A percentile compares a stretch with the other conserved stretches of the same genome.
Conservation (phyloP, 495 filamentous ascomycete species). For the Penicillium fimorum region DNA sequence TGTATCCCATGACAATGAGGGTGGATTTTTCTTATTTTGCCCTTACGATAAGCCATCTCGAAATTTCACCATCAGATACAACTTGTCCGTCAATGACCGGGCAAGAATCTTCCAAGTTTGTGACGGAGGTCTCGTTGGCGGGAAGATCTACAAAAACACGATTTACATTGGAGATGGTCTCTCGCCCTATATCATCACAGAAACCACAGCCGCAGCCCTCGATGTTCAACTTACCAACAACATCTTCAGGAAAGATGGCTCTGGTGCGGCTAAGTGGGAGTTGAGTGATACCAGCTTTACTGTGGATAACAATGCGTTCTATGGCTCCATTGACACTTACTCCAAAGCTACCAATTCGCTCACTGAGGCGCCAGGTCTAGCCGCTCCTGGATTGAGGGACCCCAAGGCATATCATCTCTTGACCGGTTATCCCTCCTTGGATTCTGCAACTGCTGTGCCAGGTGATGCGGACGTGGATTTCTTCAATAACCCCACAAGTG, state of each 20-base stretch:
- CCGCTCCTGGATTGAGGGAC: background rate
- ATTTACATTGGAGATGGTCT: slow-evolving; percentile 1
- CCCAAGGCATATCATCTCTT: background rate
- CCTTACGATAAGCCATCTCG: slow-evolving; percentile 1
- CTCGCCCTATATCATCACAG: background rate
- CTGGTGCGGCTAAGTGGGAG: background rate
- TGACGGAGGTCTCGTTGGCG: background rate
- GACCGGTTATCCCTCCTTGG: background rate
- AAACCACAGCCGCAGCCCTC: background rate
- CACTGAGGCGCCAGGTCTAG: background rate
- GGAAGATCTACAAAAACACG: slow-evolving; percentile 6
- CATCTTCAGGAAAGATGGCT: background rate
- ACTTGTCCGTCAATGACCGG: slow-evolving; percentile 1
- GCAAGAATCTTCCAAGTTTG: slow-evolving; percentile 1
- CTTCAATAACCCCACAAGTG: background rate
- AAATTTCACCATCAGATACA: slow-evolving; percentile 2
- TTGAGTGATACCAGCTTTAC: background rate
- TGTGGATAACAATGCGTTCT: background rate
- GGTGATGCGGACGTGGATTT: background rate
- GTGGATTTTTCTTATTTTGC: background rate
- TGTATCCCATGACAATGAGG: slow-evolving; percentile 1
- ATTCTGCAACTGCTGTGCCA: background rate
- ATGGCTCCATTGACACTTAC: background rate
- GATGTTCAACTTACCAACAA: background rate
- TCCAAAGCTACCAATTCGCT: background rate